Evolutionary conservation across 345 rosid genomes (phyloP), one percentile per base, ranked within the genome.

Genomic region (Jatropha curcas): DNA sequence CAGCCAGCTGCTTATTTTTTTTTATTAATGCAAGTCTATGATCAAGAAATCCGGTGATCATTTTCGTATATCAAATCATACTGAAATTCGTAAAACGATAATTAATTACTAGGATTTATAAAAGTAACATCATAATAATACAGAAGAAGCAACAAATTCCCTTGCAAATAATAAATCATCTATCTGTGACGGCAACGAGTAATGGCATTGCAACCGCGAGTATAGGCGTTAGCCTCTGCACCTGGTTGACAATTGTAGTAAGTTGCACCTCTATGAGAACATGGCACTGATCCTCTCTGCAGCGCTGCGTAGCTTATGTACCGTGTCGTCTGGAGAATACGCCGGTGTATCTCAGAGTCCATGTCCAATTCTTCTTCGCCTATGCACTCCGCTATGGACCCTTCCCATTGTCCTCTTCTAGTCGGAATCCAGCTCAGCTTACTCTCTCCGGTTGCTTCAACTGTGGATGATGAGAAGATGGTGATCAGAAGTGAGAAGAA

Each of bases 231-330:
- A 53, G 97, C 90, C 72, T 83, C 64, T 4, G 90, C 91, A n/a
- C 97, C 97, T 2, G 79, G 65, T 74, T 74, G 79, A 75, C 98
- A 94, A 78, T 92, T 94, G 74, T 94, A 92, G 82, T 94, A 94
- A 25, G 97, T 88, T 0, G 90, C 90, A 16, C 98, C 97, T 84
- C 94, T 87, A 52, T 34, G 84, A 4, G 96, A 91, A 82, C 98
- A 91, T 0, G 97, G 97, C 60, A 86, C 85, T 2, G 89, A 74
- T 84, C 89, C 75, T 72, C 89, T 60, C 83, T 82, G 89, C 83
- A 94, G 73, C 7, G 95, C 91, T 1, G 60, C 86, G 34, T 88
- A 92, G 85, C 97, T 90, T 79, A 92, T 89, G 84, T 88, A 90
- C 34, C 83, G 43, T 0, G 88, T 52, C 20, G 94, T 48, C 53